Conservation (phyloP, 805 yeast genomes). For the Teunomyces atbi region DNA sequence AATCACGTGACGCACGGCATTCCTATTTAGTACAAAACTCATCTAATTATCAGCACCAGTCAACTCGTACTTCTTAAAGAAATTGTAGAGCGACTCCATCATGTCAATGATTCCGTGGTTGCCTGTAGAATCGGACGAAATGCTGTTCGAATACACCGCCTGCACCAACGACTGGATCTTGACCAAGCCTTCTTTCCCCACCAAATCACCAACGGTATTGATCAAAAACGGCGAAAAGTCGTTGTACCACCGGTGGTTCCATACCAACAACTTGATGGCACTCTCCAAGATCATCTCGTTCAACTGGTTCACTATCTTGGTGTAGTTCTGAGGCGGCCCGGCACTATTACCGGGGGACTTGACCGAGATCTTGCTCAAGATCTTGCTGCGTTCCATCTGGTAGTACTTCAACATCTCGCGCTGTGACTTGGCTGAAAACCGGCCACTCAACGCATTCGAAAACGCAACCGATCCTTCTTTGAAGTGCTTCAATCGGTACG, state of each 20-base stretch:
- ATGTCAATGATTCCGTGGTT: conserved; percentile 58
- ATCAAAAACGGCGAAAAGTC: conserved; percentile 77
- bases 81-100: conserved; percentile 51
- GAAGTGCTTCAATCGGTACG: conserved; percentile 78
- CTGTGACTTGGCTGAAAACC: conserved; percentile 81
- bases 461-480: conserved; percentile 89
- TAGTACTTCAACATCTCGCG: conserved; percentile 70
- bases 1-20: too few species aligned
- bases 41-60: conserved; percentile 41
- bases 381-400: conserved; percentile 45
- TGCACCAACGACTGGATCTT: conserved; percentile 72
- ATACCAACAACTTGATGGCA: conserved; percentile 78
- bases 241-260: conserved; percentile 97
- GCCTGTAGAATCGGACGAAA: conserved; percentile 16
- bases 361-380: conserved; percentile 27
- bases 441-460: conserved; percentile 61
- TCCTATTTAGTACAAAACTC: too few species aligned
- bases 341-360: conserved; percentile 8
- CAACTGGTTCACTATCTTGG: conserved; percentile 40
- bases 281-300: conserved; percentile 64
- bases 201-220: conserved; percentile 56
- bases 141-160: conserved; percentile 54
- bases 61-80: conserved; percentile 44
- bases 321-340: conserved; percentile 26
- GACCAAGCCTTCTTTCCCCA: conserved; percentile 73